A percentile compares a stretch with the other conserved stretches of the same genome.
Conservation (phyloP, 169 alveolate species). For the Plasmodium adleri region DNA sequence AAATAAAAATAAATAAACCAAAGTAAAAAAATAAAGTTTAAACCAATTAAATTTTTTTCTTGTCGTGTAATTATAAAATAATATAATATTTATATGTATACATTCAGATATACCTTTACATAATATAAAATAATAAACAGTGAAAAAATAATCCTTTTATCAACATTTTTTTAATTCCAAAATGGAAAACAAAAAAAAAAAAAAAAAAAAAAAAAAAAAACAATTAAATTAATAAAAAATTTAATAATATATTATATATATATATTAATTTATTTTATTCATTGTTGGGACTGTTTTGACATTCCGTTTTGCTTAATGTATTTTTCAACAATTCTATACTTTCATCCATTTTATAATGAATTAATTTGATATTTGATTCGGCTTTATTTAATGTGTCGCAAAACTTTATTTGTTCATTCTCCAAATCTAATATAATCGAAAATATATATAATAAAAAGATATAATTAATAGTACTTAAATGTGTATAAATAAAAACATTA, state of each 20-base stretch:
- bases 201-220: background rate
- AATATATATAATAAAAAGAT: background rate
- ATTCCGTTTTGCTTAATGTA: constrained; percentile 40
- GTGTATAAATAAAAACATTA: background rate
- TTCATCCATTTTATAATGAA: constrained; percentile 47
- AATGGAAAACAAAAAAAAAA: too few species aligned
- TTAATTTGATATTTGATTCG: constrained; percentile 29
- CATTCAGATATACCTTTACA: too few species aligned
- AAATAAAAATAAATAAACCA: background rate
- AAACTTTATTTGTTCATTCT: constrained; percentile 56
- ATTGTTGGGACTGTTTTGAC: background rate
- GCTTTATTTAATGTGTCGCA: constrained; percentile 43
- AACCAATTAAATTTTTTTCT: background rate
- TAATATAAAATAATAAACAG: too few species aligned
- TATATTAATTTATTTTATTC: background rate
- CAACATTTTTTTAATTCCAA: too few species aligned
- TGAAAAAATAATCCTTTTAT: too few species aligned
- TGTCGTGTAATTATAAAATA: too few species aligned
- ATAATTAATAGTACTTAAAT: too few species aligned
- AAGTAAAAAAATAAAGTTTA: background rate
- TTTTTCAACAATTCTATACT: constrained; percentile 53
- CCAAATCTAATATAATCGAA: constrained; percentile 32
- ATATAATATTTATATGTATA: too few species aligned
- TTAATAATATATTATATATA: background rate
- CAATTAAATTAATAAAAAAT: background rate